Percentiles rank a stretch among this genome's conserved stretches.
phyloP scores from a whole-genome alignment of 1,284 basidiomycete species.

The Phellopilus nigrolimitatus region DNA sequence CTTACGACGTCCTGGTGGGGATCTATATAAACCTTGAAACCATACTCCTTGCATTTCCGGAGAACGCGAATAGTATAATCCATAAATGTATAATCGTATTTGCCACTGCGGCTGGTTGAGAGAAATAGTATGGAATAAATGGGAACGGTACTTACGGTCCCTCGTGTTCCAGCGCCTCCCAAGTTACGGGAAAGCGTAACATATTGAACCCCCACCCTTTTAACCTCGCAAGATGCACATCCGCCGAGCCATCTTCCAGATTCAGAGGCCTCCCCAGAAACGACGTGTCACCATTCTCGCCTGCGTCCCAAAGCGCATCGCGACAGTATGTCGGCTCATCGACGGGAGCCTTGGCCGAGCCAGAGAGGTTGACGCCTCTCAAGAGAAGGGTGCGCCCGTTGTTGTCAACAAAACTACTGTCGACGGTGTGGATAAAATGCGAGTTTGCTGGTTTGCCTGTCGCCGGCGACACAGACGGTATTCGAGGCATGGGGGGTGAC shows the following conservation, averaged over 20 bases:
- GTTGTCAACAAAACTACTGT: conserved; percentile 79
- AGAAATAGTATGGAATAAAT: neutral
- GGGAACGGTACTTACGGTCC: conserved; percentile 72
- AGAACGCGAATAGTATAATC: conserved; percentile 88
- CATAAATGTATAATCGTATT: conserved; percentile 90
- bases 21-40: conserved; percentile 94
- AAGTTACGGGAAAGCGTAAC: conserved; percentile 88
- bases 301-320: conserved; percentile 86
- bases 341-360: conserved; percentile 80
- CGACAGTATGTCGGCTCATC: conserved; percentile 62
- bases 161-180: conserved; percentile 92
- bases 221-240: conserved; percentile 84
- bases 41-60: conserved; percentile 87
- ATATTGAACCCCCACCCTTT: conserved; percentile 94
- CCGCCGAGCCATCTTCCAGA: conserved; percentile 78
- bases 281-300: conserved; percentile 66
- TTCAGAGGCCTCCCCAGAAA: conserved; percentile 80
- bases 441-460: conserved; percentile 53
- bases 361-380: conserved; percentile 91
- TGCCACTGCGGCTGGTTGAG: conserved; percentile 51
- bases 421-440: conserved; percentile 63
- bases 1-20: conserved; percentile 95
- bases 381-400: conserved; percentile 81
- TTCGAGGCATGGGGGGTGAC: conserved; percentile 52
- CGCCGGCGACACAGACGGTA: conserved; percentile 60